A percentile compares a stretch with the other conserved stretches of the same genome.
Conservation (phyloP, 495 filamentous ascomycete genomes). For the Neurospora discreta region DNA sequence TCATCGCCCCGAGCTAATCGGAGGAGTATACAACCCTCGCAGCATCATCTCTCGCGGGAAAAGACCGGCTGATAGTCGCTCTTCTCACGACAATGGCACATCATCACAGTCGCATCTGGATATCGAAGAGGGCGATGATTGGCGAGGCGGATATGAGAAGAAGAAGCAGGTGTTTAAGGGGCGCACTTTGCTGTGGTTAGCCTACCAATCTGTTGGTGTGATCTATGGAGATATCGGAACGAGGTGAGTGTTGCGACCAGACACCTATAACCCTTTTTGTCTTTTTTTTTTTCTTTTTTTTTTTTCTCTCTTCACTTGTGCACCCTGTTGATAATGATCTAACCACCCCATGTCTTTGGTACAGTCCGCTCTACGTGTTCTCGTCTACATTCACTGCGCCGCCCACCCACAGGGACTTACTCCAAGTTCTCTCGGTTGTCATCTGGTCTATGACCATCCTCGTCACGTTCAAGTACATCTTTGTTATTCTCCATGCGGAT, state of each 20-base stretch:
- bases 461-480: slow-evolving; percentile 62
- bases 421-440: slow-evolving; percentile 61
- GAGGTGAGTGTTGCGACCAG: slow-evolving; percentile 18
- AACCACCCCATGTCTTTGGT: background rate
- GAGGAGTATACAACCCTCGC: slow-evolving; percentile 30
- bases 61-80: slow-evolving; percentile 10
- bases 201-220: slow-evolving; percentile 59
- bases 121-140: slow-evolving; percentile 29
- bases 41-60: slow-evolving; percentile 19
- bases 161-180: slow-evolving; percentile 37
- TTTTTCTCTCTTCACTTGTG: background rate
- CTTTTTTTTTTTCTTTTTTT: background rate
- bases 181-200: slow-evolving; percentile 38
- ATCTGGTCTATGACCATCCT: slow-evolving; percentile 66
- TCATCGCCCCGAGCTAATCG: slow-evolving; percentile 7
- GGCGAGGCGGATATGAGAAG: slow-evolving; percentile 21
- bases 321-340: background rate
- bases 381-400: slow-evolving; percentile 53
- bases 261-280: background rate
- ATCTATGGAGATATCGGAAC: slow-evolving; percentile 75
- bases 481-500: slow-evolving; percentile 59
- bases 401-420: slow-evolving; percentile 48
- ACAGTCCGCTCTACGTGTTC: slow-evolving; percentile 53
- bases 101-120: slow-evolving; percentile 15
- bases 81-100: slow-evolving; percentile 11